These are phyloP conservation scores for Dittrichia graveolens DNA, from an alignment of 129 eudicot species.

Conservation along the genomic window DNA sequence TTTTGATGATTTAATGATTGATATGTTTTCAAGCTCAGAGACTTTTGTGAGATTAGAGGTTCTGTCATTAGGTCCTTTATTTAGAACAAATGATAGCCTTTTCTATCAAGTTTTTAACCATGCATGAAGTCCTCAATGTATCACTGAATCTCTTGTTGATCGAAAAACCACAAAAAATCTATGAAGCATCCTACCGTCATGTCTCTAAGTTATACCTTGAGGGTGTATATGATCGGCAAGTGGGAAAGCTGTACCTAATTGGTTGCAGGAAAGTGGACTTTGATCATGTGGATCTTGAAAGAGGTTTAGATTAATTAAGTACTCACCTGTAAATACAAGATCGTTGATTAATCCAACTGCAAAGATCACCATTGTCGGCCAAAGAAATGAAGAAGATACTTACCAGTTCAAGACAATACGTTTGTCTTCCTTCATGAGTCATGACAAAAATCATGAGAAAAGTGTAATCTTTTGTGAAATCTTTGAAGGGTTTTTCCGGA, in stretches of 20 bases:
- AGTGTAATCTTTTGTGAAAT: constrained; percentile 27
- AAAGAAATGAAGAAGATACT: constrained; percentile 30
- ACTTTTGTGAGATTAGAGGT: constrained; percentile 35
- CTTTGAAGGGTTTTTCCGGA: constrained; percentile 38
- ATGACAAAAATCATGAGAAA: constrained; percentile 25
- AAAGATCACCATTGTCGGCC: constrained; percentile 39
- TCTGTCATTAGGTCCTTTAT: constrained; percentile 31
- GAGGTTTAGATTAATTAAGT: constrained; percentile 42
- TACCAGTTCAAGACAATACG: constrained; percentile 29
- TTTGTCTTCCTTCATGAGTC: constrained; percentile 31
- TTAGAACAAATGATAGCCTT: constrained; percentile 13
- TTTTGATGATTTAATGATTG: constrained; percentile 13
- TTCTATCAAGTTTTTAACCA: constrained; percentile 15
- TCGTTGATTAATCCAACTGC: constrained; percentile 49
- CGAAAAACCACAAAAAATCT: constrained; percentile 31
- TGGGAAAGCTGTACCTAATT: constrained; percentile 32
- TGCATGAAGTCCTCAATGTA: constrained; percentile 31
- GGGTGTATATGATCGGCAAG: constrained; percentile 39
- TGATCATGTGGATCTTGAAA: constrained; percentile 32
- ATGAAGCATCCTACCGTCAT: constrained; percentile 34
- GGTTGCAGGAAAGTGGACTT: constrained; percentile 40
- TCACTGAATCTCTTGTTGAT: constrained; percentile 33
- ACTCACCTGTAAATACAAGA: constrained; percentile 35
- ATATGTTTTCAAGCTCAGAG: constrained; percentile 14
- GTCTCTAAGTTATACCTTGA: constrained; percentile 39